Percentiles rank a stretch among this genome's conserved stretches.
phyloP scores from a whole-genome alignment of 257 asterid species.

The Gynochthodes officinalis region DNA sequence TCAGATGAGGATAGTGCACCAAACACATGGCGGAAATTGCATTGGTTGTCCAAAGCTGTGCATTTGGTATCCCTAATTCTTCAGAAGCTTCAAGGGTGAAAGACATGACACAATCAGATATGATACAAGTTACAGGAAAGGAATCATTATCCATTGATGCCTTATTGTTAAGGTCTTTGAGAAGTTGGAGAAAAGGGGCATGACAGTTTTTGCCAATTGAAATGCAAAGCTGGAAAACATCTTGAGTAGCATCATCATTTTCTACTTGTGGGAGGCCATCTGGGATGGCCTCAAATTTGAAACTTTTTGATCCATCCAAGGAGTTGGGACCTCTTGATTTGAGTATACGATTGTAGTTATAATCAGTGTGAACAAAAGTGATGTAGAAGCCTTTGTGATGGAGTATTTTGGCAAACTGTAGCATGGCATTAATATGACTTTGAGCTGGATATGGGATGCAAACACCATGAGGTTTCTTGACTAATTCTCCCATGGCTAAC shows the following conservation, averaged over 20 bases:
- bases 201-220: not conserved
- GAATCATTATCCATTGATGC: not conserved
- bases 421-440: constrained; percentile 19
- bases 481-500: not conserved
- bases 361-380: constrained; percentile 23
- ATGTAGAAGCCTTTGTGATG: constrained; percentile 18
- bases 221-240: not conserved
- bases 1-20: constrained; percentile 12
- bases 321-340: not conserved
- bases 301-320: not conserved
- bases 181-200: constrained; percentile 3
- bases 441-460: constrained; percentile 22
- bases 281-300: constrained; percentile 10
- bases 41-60: not conserved
- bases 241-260: not conserved
- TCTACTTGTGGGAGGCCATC: constrained; percentile 9
- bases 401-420: constrained; percentile 16
- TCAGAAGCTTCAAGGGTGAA: constrained; percentile 12
- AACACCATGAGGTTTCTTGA: constrained; percentile 16
- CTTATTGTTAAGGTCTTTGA: constrained; percentile 1
- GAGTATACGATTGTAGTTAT: constrained; percentile 13
- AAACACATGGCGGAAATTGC: not conserved
- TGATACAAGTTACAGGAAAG: constrained; percentile 7
- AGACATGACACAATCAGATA: constrained; percentile 10
- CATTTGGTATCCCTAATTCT: constrained; percentile 11